Evolutionary conservation across 192 early-diverging fungal genomes (phyloP), one percentile per base, ranked within the genome.

Genomic region (Mortierella hygrophila): DNA sequence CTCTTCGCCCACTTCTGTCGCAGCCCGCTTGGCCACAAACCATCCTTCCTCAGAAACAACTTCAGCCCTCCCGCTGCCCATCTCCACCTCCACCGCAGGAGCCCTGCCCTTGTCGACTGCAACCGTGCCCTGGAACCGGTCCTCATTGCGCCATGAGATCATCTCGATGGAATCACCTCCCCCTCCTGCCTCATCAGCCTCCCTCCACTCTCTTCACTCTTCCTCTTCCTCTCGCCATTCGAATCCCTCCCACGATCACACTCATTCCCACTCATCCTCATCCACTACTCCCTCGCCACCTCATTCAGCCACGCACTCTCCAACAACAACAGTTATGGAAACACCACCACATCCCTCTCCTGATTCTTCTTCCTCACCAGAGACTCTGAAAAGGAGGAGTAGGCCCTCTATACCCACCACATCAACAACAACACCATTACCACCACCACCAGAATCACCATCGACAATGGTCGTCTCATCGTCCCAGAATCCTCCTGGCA

Each of bases 61-160:
- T 5, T 41, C 69, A 70, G 44, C 26, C 1, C 41, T 38, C 29
- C 68, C 65, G 35, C 4, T 41, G 29, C 41, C 26, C 20, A 44
- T 20, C 76, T 69, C 68, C 42, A 52, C 76, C 46, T 60, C 57
- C 21, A 49, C 73, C 26, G 26, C 73, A 38, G 60, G 52, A 40
- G 46, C 79, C 38, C n/a, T 44, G 29, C 44, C 72, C 15, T 44
- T 68, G 38, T 68, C 65, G 20, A 29, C 73, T 7, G 44, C 74
- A 42, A 42, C 46, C n/a, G 68, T 42, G 41, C 80, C 69, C 21
- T 82, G 74, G 75, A 71, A 71, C 41, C 68, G 55, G 9, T 82
- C 75, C 8, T 80, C 72, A 54, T 80, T 80, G 40, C 55, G 78
- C 52, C 46, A 79, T 55, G 78, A 74, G 49, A 74, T 80, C 49